A percentile compares a stretch with the other conserved stretches of the same genome.
Evolutionary conservation across 2,329 filamentous ascomycete species (phyloP).

Genomic region (Aspergillus hiratsukae): DNA sequence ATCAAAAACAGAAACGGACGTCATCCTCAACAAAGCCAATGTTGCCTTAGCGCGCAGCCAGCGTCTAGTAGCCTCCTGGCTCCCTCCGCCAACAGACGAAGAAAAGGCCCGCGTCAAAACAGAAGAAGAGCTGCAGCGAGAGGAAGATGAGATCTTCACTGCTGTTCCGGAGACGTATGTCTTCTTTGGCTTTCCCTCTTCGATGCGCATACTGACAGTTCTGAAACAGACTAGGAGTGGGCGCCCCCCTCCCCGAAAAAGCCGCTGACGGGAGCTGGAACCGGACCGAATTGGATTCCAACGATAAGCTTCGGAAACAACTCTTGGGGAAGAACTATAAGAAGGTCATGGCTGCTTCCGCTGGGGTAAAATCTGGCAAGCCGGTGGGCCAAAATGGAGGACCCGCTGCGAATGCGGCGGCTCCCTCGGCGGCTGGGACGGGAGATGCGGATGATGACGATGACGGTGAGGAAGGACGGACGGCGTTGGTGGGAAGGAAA

Average conservation of each 20-base stretch:
- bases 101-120: slow-evolving; percentile 37
- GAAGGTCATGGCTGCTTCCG: slow-evolving; percentile 34
- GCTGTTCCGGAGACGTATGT: slow-evolving; percentile 52
- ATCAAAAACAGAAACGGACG: slow-evolving; percentile 45
- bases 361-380: slow-evolving; percentile 2
- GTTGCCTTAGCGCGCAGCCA: slow-evolving; percentile 52
- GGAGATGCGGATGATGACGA: slow-evolving; percentile 26
- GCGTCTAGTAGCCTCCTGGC: slow-evolving; percentile 53
- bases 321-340: slow-evolving; percentile 42
- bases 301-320: slow-evolving; percentile 44
- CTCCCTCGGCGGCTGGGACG: not conserved
- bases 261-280: slow-evolving; percentile 38
- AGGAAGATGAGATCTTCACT: slow-evolving; percentile 53
- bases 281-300: slow-evolving; percentile 37
- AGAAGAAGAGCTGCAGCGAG: slow-evolving; percentile 43
- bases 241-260: slow-evolving; percentile 42
- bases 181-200: not conserved
- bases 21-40: slow-evolving; percentile 52
- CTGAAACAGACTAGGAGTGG: slow-evolving; percentile 42
- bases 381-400: slow-evolving; percentile 26
- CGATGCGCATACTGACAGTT: not conserved
- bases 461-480: slow-evolving; percentile 42
- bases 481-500: slow-evolving; percentile 34
- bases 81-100: slow-evolving; percentile 45
- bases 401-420: not conserved